Conservation (phyloP, 805 yeast species). For the Kluyveromyces lactis region DNA sequence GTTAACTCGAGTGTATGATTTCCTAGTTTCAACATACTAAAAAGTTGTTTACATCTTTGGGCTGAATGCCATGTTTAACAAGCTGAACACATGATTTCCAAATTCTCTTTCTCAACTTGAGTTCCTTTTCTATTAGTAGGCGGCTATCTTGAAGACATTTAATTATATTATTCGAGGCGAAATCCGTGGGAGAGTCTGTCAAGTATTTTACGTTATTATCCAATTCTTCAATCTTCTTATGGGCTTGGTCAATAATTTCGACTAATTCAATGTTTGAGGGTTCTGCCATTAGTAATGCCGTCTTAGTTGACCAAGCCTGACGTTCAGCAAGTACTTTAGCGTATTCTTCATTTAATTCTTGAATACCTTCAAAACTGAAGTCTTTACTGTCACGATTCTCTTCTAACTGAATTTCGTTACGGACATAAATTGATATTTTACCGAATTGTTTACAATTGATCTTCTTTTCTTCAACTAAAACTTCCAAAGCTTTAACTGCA, state of each 20-base stretch:
- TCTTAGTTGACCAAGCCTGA: slow-evolving; percentile 5
- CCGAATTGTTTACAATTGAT: slow-evolving; percentile 37
- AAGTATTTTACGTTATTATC: slow-evolving; percentile 8
- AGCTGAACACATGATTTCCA: slow-evolving; percentile 14
- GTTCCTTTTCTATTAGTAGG: slow-evolving; percentile 12
- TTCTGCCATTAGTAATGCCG: slow-evolving; percentile 9
- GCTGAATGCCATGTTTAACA: slow-evolving; percentile 21
- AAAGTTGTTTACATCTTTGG: slow-evolving; percentile 18
- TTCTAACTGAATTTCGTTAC: slow-evolving; percentile 26
- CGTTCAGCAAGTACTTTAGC: slow-evolving; percentile 18
- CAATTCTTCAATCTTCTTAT: slow-evolving; percentile 6
- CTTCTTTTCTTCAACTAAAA: slow-evolving; percentile 27
- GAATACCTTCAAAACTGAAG: slow-evolving; percentile 13
- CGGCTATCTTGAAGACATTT: slow-evolving; percentile 9
- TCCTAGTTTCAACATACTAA: slow-evolving; percentile 12
- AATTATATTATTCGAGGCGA: slow-evolving; percentile 10
- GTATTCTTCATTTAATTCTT: slow-evolving; percentile 18
- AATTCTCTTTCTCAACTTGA: slow-evolving; percentile 11
- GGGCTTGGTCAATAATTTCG: slow-evolving; percentile 5
- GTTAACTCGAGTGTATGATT: too few species aligned
- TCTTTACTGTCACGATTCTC: slow-evolving; percentile 7
- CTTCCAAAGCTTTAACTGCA: slow-evolving; percentile 32
- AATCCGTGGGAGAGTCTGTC: slow-evolving; percentile 11
- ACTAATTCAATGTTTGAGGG: slow-evolving; percentile 14
- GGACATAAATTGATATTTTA: slow-evolving; percentile 36